These are phyloP conservation scores for Leucocoprinus leucothites DNA, from an alignment of 768 basidiomycete genomes.

Conservation along the genomic window DNA sequence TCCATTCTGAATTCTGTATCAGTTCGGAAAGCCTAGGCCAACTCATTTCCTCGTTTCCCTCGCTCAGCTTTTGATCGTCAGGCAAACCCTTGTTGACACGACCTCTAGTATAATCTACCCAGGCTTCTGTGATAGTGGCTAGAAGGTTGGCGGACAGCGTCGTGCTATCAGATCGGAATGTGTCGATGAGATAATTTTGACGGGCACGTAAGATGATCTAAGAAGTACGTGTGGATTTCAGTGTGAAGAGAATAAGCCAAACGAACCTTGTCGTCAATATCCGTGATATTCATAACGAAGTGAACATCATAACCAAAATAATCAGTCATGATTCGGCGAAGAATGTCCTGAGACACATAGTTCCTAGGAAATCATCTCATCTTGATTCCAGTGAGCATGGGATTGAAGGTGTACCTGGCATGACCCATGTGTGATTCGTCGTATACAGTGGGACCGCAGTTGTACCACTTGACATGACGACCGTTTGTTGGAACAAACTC, in stretches of 20 bases:
- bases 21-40: constrained; percentile 59
- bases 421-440: constrained; percentile 99
- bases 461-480: constrained; percentile 93
- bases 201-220: constrained; percentile 94
- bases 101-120: constrained; percentile 59
- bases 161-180: constrained; percentile 52
- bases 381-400: background rate
- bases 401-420: constrained; percentile 64
- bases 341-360: constrained; percentile 93
- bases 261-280: constrained; percentile 96
- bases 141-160: constrained; percentile 58
- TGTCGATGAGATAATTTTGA: constrained; percentile 68
- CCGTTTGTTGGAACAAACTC: constrained; percentile 72
- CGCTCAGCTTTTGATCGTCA: constrained; percentile 39
- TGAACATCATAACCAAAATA: constrained; percentile 98
- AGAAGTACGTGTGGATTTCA: constrained; percentile 13
- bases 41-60: constrained; percentile 44
- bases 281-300: constrained; percentile 99
- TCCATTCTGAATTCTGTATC: constrained; percentile 58
- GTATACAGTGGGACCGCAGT: constrained; percentile 98
- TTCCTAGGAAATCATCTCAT: constrained; percentile 51
- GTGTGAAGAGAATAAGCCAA: constrained; percentile 1
- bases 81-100: constrained; percentile 67
- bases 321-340: constrained; percentile 86
- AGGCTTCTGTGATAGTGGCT: constrained; percentile 54